Base-by-base conservation (phyloP, 495 filamentous ascomycete genomes). In the Penicillium daleae region DNA sequence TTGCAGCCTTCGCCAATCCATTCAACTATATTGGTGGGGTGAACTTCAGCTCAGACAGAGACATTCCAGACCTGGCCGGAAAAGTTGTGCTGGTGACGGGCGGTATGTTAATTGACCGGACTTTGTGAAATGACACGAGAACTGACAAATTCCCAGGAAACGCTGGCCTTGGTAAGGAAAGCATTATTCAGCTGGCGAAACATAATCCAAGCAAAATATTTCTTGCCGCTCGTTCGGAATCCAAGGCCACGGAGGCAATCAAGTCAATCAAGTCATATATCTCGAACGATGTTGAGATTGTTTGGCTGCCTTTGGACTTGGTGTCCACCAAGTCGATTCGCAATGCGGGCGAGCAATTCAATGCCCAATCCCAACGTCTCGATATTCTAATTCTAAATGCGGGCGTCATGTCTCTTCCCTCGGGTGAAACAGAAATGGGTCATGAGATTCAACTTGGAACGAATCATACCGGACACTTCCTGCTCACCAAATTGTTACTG, bases 331-430 rank as follows among this genome's bases (percentile, higher is more conserved):
- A 67, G 33, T 83, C 76, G 46, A 82, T 87, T 10, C 75, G 82
- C n/a, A 71, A 75, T 26, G 86, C 86, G 3, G 82, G 81, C 22
- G 69, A 74, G 58, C 68, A 53, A 79, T 87, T 76, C 68, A 76
- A 40, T 31, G 71, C 51, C 71, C 62, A 76, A 44, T 83, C 86
- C 35, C 64, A 80, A 46, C 74, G 84, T 37, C 79, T 91, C 40
- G 85, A 91, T 70, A 83, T 89, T 27, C 66, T 90, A 4, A 85
- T 91, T 71, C 88, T 76, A 31, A 79, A 79, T 51, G 87, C 89
- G 13, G 89, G 84, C 6, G 80, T 90, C 56, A 90, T 90, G 88
- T 75, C 78, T 29, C 50, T 81, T 35, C 74, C 76, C 66, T 67
- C 70, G 55, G 70, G 72, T 8, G 65, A 68, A 57, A 83, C 70